phyloP scores from a whole-genome alignment of 331 rosid species.

The Malus hybrid region DNA sequence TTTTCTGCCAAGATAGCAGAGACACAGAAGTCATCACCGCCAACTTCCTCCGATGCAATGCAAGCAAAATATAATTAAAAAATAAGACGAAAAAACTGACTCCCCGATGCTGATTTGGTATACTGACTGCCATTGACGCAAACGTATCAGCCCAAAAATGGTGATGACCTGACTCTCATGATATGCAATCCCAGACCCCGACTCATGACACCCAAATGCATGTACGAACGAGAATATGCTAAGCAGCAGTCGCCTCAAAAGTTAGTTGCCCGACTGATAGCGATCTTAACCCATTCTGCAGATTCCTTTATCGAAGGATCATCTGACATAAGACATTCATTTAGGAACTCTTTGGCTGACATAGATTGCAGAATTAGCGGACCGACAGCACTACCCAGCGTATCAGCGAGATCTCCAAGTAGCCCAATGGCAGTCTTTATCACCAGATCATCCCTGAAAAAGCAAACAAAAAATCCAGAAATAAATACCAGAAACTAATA shows the following conservation, averaged over 20 bases:
- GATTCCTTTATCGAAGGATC: slow-evolving; percentile 71
- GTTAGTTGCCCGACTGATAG: slow-evolving; percentile 61
- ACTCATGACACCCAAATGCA: slow-evolving; percentile 59
- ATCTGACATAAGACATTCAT: slow-evolving; percentile 70
- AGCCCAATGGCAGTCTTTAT: slow-evolving; percentile 76
- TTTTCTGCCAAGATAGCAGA: slow-evolving; percentile 72
- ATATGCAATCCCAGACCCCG: slow-evolving; percentile 67
- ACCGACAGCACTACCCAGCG: slow-evolving; percentile 57
- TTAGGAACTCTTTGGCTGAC: slow-evolving; percentile 71
- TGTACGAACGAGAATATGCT: slow-evolving; percentile 38
- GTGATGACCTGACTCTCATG: slow-evolving; percentile 76
- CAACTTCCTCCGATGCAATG: slow-evolving; percentile 49
- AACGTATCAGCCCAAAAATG: slow-evolving; percentile 55
- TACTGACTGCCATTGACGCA: slow-evolving; percentile 34
- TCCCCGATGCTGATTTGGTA: slow-evolving; percentile 38
- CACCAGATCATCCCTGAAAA: slow-evolving; percentile 73
- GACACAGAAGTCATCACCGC: slow-evolving; percentile 41
- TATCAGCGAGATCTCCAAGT: slow-evolving; percentile 86
- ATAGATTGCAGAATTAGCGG: slow-evolving; percentile 63
- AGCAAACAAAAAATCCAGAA: neutral
- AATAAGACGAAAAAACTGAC: slow-evolving; percentile 25
- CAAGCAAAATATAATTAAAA: slow-evolving; percentile 26
- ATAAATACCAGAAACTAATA: neutral
- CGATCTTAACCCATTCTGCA: slow-evolving; percentile 82
- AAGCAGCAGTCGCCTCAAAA: slow-evolving; percentile 39